Evolutionary conservation across 306 rosid species (phyloP).

Genomic region (Morella rubra): DNA sequence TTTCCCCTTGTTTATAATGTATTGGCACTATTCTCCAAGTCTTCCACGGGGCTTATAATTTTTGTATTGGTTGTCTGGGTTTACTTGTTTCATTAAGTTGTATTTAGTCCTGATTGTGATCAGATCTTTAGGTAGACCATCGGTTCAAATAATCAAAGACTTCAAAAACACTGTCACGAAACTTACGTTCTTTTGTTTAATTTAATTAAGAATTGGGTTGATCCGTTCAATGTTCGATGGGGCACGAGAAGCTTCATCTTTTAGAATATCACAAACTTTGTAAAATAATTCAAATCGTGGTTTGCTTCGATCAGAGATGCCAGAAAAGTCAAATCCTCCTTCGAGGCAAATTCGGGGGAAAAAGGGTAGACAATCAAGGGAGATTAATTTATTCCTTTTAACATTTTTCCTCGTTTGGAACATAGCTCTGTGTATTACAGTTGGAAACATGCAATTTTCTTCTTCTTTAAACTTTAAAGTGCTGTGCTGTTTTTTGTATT

Average conservation of each 20-base stretch:
- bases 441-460: too few species aligned
- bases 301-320: not conserved
- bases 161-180: not conserved
- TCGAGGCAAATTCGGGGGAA: too few species aligned
- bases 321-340: not conserved
- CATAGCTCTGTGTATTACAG: too few species aligned
- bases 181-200: not conserved
- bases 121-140: not conserved
- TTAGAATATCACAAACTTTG: not conserved
- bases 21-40: not conserved
- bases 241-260: not conserved
- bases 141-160: not conserved
- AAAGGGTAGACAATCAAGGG: too few species aligned
- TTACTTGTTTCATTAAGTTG: not conserved
- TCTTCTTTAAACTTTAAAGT: too few species aligned
- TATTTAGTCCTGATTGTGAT: not conserved
- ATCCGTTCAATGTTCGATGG: not conserved
- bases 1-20: not conserved
- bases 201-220: not conserved
- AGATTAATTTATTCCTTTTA: too few species aligned
- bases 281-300: not conserved
- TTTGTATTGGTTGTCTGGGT: not conserved
- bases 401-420: too few species aligned
- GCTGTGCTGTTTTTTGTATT: too few species aligned
- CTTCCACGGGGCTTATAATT: not conserved